A percentile compares a stretch with the other conserved stretches of the same genome.
These are phyloP conservation scores for Phylloporus sp. DNA, from an alignment of 768 basidiomycete species.

Conservation along the genomic window DNA sequence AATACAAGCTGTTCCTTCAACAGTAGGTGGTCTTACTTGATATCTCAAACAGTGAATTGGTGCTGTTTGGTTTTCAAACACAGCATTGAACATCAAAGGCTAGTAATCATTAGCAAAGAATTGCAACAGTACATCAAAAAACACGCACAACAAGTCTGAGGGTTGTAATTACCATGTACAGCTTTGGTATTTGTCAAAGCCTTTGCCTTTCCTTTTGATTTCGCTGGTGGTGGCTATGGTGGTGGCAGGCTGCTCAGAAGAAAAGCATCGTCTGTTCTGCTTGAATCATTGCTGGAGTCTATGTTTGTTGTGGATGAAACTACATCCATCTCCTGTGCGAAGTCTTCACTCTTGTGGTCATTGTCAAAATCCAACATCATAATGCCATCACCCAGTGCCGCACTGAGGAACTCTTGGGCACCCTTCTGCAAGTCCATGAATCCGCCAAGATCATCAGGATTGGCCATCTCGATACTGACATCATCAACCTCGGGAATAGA, in stretches of 20 bases:
- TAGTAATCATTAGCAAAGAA: neutral
- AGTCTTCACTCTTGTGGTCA: neutral
- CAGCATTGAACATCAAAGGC: neutral
- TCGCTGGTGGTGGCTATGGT: neutral
- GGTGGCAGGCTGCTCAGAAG: neutral
- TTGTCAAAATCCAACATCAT: neutral
- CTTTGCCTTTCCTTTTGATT: neutral
- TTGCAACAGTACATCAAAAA: neutral
- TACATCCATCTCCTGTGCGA: neutral
- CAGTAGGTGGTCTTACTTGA: neutral
- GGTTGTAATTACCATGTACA: neutral
- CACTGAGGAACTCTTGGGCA: neutral
- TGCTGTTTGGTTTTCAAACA: neutral
- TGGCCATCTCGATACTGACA: neutral
- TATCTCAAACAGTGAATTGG: neutral
- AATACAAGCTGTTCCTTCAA: too few relatives aligned
- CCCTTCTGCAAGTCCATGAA: neutral
- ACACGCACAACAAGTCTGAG: neutral
- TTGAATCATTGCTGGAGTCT: neutral
- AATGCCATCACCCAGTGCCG: neutral
- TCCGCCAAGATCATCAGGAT: neutral
- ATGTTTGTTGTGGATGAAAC: neutral
- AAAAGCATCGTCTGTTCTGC: neutral
- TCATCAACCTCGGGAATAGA: neutral
- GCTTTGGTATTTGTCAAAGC: neutral